Evolutionary conservation across 441 rosid species (phyloP), one percentile per base, ranked within the genome.

Genomic region (Populus hybrid): DNA sequence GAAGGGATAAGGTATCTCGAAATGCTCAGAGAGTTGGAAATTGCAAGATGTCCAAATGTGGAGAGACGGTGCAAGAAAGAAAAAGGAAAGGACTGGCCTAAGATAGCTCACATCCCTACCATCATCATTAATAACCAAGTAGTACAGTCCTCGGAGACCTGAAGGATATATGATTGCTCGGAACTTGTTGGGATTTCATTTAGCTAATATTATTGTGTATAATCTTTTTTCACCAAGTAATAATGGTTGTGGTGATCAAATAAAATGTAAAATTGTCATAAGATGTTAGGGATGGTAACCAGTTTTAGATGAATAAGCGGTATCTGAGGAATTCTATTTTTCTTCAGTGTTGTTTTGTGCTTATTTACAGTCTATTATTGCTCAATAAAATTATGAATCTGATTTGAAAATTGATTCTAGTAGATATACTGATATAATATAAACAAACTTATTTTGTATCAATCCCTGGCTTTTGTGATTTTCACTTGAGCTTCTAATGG

Each of bases 41-140:
- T 77, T 29, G 0, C 0, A 2, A 0, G 0, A 1, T 71, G 75
- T 23, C 79, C 75, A 6, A 1, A 26, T 40, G 31, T 77, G 71
- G 20, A 77, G 35, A 64, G 26, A 18, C 42, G 59, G 10, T 77
- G 80, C 71, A 2, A 29, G 53, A 77, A 4, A 70, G 74, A 18
- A 20, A 56, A 31, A n/a, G 75, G 69, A 7, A 2, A 69, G 59
- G 78, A 77, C 53, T 76, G 79, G 79, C 77, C 78, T 0, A 69
- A 77, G 35, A 81, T 81, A 68, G 72, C 75, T 53, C 80, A 81
- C 35, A 74, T 69, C 28, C 75, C 75, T 9, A 2, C 0, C 28
- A 42, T 74, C 35, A 1, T 31, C 10, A 40, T 74, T 3, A 61
- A 73, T 6, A 9, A 35, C 21, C 21, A 53, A 2, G 0, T 18